Percentiles rank a stretch among this genome's conserved stretches.
Evolutionary conservation across 371 early-diverging fungal genomes (phyloP).

Genomic region (Mortierella sp.): DNA sequence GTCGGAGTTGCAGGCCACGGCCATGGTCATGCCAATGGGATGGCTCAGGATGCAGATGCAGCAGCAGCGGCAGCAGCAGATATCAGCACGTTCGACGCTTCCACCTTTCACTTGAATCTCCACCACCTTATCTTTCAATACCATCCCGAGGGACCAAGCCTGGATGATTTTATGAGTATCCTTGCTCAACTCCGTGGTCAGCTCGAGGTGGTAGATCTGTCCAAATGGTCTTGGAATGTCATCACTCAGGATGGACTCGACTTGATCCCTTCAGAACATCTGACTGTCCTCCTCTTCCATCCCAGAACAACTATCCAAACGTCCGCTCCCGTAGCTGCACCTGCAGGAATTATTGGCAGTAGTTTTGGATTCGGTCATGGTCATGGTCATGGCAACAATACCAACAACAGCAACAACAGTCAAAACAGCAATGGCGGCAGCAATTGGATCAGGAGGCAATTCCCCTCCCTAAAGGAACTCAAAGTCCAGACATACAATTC

Average conservation of each 20-base stretch:
- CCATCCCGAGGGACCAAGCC: neutral
- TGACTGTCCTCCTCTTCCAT: slow-evolving; percentile 21
- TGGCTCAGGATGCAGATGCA: neutral
- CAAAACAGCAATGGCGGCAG: neutral
- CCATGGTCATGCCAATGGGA: too few species aligned
- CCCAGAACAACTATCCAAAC: slow-evolving; percentile 14
- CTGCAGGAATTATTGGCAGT: too few species aligned
- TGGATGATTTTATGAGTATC: slow-evolving; percentile 14
- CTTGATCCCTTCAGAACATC: slow-evolving; percentile 12
- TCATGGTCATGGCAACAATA: too few species aligned
- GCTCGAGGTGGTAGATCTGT: slow-evolving; percentile 24
- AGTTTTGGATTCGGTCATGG: too few species aligned
- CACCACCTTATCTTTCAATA: neutral
- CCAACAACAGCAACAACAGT: too few species aligned
- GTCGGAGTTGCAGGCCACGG: neutral
- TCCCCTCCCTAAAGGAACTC: slow-evolving; percentile 9
- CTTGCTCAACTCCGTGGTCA: slow-evolving; percentile 18
- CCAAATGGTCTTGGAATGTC: slow-evolving; percentile 26
- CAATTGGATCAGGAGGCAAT: neutral
- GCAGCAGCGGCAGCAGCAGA: slow-evolving; percentile 7
- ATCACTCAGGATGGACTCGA: slow-evolving; percentile 17
- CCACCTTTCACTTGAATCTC: neutral
- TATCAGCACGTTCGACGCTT: neutral
- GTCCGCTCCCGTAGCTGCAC: too few species aligned
- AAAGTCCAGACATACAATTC: slow-evolving; percentile 17